Base-by-base conservation (phyloP, 176 grass and related monocot genomes). In the Paspalum vaginatum region DNA sequence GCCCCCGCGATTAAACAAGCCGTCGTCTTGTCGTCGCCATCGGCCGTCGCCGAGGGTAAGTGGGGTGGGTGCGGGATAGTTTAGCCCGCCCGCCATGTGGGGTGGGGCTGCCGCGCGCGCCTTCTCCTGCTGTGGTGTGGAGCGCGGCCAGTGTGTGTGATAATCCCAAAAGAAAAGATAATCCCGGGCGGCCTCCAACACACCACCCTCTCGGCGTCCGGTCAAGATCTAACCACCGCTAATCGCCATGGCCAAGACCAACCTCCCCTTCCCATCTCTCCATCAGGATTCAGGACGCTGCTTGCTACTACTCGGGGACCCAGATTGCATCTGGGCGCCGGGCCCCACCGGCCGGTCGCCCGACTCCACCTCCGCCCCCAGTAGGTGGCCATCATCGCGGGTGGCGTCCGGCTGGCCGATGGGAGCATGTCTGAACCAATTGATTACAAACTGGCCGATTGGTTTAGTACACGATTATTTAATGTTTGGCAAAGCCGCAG, bases 161-260 rank as follows among this genome's bases (percentile, higher is more conserved):
- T 63, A 63, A 68, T 7, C 51, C 27, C 13, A 18, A 50, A 65
- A 85, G 32, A 32, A 32, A 32, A 78, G 38, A 83, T 80, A 83
- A 79, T 68, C 32, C 32, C 32, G 3, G 32, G 32, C 32, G 32
- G 32, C 32, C 32, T 32, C 32, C 32, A 32, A 1, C 32, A 32
- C 32, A 1, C 58, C 64, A 0, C 20, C 55, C 4, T 11, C 43
- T 61, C 27, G 37, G 62, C 74, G 47, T 84, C 76, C 76, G 67
- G 85, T 90, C 91, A 85, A 93, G 87, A 93, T 88, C 85, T 76
- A 87, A 93, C 88, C 60, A 82, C 85, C 85, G 32, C 84, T 61
- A 26, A 76, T 76, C 81, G 12, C 51, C 71, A 39, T 27, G 40
- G 72, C 54, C 15, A 24, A 3, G 14, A 12, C 45, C 45, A 8